Conservation (phyloP, 192 early-diverging fungal genomes). For the Chytriomyces sp. region DNA sequence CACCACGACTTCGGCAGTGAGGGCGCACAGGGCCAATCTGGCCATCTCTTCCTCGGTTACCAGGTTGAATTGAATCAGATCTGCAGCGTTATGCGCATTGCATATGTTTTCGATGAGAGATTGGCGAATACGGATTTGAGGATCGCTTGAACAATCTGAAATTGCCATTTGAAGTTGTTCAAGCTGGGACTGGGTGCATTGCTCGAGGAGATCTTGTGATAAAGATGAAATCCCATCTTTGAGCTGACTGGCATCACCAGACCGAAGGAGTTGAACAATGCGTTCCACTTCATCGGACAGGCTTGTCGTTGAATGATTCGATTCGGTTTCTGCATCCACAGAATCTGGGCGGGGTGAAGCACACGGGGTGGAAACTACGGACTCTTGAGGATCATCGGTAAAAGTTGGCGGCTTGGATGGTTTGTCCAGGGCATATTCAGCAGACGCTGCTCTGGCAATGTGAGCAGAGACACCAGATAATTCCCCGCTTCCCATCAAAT, state of each 20-base stretch:
- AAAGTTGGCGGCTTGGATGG: background rate
- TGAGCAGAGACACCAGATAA: too few species aligned
- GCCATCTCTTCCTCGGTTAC: background rate
- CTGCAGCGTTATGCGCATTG: background rate
- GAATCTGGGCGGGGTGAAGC: background rate
- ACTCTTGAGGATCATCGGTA: background rate
- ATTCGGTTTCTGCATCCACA: background rate
- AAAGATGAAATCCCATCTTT: background rate
- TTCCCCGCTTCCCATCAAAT: too few species aligned
- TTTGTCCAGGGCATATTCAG: background rate
- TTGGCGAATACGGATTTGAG: background rate
- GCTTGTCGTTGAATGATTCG: too few species aligned
- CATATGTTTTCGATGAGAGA: background rate
- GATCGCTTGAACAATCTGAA: background rate
- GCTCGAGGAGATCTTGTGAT: background rate
- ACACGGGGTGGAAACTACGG: background rate
- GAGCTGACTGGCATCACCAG: background rate
- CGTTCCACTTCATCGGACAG: too few species aligned
- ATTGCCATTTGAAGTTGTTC: background rate
- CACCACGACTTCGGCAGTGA: background rate
- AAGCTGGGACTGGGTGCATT: background rate
- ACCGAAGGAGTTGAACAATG: too few species aligned
- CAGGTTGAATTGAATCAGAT: background rate
- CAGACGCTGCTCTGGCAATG: background rate
- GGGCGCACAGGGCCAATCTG: background rate